Evolutionary conservation across 768 basidiomycete species (phyloP).

Genomic region (Pleurotus citrinopileatus): DNA sequence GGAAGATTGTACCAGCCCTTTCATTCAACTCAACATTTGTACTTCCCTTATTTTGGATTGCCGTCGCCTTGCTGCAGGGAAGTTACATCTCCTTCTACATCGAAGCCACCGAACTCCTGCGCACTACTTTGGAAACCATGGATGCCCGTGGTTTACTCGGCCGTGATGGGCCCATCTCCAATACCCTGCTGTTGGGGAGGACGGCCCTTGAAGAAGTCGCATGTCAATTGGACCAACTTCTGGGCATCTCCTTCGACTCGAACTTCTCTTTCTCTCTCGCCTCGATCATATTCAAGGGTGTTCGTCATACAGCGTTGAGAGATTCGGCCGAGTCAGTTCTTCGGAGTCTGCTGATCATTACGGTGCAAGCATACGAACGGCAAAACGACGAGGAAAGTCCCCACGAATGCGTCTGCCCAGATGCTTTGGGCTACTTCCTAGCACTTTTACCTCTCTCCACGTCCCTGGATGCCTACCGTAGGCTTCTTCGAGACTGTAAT

Average conservation of each 20-base stretch:
- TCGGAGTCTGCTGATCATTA: conserved; percentile 60
- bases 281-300: conserved; percentile 82
- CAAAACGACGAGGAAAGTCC: conserved; percentile 33
- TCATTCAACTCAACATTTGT: conserved; percentile 69
- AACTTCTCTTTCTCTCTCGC: conserved; percentile 83
- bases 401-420: conserved; percentile 45
- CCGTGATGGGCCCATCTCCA: conserved; percentile 45
- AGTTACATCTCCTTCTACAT: conserved; percentile 68
- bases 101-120: conserved; percentile 68
- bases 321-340: conserved; percentile 61
- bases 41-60: conserved; percentile 81
- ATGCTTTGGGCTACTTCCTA: conserved; percentile 76
- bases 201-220: conserved; percentile 63
- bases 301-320: conserved; percentile 64
- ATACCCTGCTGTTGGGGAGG: conserved; percentile 63
- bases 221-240: conserved; percentile 66
- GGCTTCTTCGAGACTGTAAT: conserved; percentile 61
- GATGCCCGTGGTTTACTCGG: conserved; percentile 55
- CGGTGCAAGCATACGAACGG: conserved; percentile 39
- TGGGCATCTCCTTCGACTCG: conserved; percentile 73
- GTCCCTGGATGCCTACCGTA: conserved; percentile 50
- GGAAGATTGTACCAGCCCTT: conserved; percentile 71
- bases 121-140: conserved; percentile 63
- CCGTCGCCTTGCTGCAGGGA: conserved; percentile 78
- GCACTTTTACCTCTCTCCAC: conserved; percentile 72